Percentiles rank a stretch among this genome's conserved stretches.
phyloP scores from a whole-genome alignment of 169 alveolate species.

The Perkinsus chesapeaki region DNA sequence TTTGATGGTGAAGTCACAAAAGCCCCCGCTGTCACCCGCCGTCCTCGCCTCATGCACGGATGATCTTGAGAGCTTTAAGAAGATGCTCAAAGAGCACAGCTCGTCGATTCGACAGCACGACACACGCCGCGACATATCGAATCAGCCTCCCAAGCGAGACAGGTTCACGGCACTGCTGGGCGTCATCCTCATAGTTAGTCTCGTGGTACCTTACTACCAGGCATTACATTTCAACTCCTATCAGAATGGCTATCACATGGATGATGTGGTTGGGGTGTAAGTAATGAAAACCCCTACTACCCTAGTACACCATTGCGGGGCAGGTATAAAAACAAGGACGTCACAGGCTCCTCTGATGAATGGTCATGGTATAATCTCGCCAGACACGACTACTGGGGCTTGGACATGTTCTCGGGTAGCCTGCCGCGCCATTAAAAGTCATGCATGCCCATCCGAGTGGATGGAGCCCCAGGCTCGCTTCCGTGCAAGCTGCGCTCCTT shows the following conservation, averaged over 20 bases:
- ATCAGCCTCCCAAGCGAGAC: not conserved
- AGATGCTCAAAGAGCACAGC: not conserved
- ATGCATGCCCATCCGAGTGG: not conserved
- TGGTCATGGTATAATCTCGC: not conserved
- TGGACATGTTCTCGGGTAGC: constrained; percentile 22
- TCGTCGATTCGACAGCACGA: not conserved
- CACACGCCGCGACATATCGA: not conserved
- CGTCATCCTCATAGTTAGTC: not conserved
- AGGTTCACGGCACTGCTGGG: not conserved
- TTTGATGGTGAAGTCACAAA: not conserved
- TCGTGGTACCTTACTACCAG: not conserved
- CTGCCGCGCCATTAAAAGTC: not conserved
- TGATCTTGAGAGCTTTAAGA: not conserved
- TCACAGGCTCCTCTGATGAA: not conserved
- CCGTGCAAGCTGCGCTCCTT: not conserved
- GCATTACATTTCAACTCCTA: not conserved
- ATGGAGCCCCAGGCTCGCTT: not conserved
- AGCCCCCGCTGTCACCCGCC: not conserved
- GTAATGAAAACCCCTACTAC: not conserved
- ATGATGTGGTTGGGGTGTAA: not conserved
- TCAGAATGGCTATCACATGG: not conserved
- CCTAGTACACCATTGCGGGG: not conserved
- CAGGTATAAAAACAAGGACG: not conserved
- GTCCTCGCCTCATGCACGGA: not conserved
- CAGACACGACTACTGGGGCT: constrained; percentile 31